A percentile compares a stretch with the other conserved stretches of the same genome.
Conservation (phyloP, 2,329 filamentous ascomycete genomes). For the Aspergillus quadrilineatus region DNA sequence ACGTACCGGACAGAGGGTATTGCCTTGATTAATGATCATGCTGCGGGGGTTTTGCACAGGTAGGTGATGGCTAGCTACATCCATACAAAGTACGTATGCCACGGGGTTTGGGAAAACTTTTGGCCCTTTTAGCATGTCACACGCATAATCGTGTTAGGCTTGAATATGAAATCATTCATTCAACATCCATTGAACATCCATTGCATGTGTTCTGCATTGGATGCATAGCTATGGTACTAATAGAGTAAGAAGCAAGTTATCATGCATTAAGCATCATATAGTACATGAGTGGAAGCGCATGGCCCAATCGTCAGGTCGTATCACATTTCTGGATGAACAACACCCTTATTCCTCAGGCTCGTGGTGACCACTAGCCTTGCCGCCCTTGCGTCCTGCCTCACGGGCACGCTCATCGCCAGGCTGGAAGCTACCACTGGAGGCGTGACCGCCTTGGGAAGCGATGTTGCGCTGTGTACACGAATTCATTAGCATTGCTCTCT, state of each 20-base stretch:
- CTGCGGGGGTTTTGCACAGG: constrained; percentile 1
- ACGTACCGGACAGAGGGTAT: constrained; percentile 8
- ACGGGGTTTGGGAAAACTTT: too few species aligned
- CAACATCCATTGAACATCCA: too few species aligned
- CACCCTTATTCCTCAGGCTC: constrained; percentile 6
- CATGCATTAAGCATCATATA: not conserved
- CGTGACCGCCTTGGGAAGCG: constrained; percentile 56
- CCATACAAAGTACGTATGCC: not conserved
- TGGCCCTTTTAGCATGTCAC: too few species aligned
- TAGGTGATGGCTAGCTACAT: not conserved
- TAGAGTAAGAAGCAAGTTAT: not conserved
- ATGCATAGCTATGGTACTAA: not conserved
- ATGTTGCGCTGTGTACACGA: constrained; percentile 48
- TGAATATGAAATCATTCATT: too few species aligned
- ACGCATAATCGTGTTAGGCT: too few species aligned
- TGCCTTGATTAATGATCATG: constrained; percentile 3
- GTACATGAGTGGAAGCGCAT: not conserved
- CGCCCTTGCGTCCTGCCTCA: constrained; percentile 57
- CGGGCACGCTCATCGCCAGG: constrained; percentile 53
- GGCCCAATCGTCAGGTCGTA: not conserved
- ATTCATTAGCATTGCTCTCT: not conserved
- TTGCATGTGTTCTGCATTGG: too few species aligned
- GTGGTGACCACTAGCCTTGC: constrained; percentile 28
- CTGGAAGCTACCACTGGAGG: constrained; percentile 56
- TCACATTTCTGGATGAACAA: not conserved